Base-by-base conservation (phyloP, 352 stramenopile genomes). In the Poterioochromonas sp. region DNA sequence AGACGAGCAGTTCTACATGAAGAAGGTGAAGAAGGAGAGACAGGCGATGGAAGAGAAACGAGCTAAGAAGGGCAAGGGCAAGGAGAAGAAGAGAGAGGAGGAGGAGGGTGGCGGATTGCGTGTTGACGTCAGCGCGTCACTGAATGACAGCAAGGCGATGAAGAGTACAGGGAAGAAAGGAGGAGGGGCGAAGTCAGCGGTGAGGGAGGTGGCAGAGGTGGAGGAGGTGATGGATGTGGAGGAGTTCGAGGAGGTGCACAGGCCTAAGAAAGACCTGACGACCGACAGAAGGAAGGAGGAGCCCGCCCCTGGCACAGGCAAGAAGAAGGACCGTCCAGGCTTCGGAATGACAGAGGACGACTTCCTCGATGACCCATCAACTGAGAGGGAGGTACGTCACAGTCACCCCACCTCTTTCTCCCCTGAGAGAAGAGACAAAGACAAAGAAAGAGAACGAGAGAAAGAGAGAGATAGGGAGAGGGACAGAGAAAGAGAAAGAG, bases 1-100 rank as follows among this genome's bases (percentile, higher is more conserved):
- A 40, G 22, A 53, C 34, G 71, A 78, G 37, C 2, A 64, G 11
- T 22, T 39, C 0, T 78, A 69, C 32, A 29, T 63, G 18, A 34
- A 29, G 22, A 78, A 69, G 35, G 54, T 78, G 5, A 44, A 78
- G 53, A 37, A 43, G 53, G 71, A 64, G 35, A 3, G 47, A 35
- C 29, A n/a, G 18, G n/a, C 12, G 62, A 35, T 20, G 29, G 11
- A 43, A 22, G 37, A 43, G 12, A 43, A 35, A 43, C 34, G 65
- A 76, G 18, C 5, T 29, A 18, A 12, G 39, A 58, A 58, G 20
- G 32, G n/a, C 12, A 29, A 35, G 8, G 35, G 35, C 5, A 8
- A 29, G 5, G 65, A 76, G 15, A 76, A 58, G 12, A 29, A 76
- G 32, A 15, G 47, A 58, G 47, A 58, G 47, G 62, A 35, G 20